Base-by-base conservation (phyloP, 2,329 filamentous ascomycete genomes). In the Trichoderma lentiforme region DNA sequence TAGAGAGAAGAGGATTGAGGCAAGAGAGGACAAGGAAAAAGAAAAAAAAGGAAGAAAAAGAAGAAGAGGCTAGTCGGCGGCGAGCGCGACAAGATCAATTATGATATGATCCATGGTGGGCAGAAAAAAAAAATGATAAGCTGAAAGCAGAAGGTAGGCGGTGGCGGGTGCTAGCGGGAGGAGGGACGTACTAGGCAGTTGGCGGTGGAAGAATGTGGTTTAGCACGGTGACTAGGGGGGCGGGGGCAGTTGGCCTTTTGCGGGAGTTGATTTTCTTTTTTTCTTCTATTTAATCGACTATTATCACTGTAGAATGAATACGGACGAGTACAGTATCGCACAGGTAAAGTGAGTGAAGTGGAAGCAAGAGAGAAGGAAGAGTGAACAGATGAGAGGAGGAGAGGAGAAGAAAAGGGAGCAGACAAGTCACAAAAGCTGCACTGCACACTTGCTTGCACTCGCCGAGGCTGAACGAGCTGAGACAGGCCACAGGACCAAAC, bases 71-170 rank as follows among this genome's bases (percentile, higher is more conserved):
- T 68, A 68, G 60, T 28, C 11, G 47, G 47, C 21, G 57, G 56
- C 43, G 43, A 53, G 26, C 43, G 43, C 43, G 43, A 66, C 30
- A 34, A 28, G n/a, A 53, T 36, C 39, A 51, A 69, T 43, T 24
- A 47, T 34, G 53, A 58, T 24, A 68, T 43, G 56, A 68, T 68
- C 28, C 30, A 43, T 26, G 62, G 62, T n/a, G 43, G 62, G 62
- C 62, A 68, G 56, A 51, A 70, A 62, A 60, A 58, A 60, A 69
- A 70, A 70, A 34, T 28, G 32, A 43, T 56, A 69, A 62, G 57
- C 66, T 62, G 39, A 62, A 61, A 62, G 66, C 51, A 67, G 64
- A 58, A 67, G 64, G 64, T 67, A 67, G 64, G 51, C 51, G 64
- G 64, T 58, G 64, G 64, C 18, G 64, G 53, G 12, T 21, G 30